Evolutionary conservation across 805 yeast genomes (phyloP).

Genomic region (Alloascoidea africana): DNA sequence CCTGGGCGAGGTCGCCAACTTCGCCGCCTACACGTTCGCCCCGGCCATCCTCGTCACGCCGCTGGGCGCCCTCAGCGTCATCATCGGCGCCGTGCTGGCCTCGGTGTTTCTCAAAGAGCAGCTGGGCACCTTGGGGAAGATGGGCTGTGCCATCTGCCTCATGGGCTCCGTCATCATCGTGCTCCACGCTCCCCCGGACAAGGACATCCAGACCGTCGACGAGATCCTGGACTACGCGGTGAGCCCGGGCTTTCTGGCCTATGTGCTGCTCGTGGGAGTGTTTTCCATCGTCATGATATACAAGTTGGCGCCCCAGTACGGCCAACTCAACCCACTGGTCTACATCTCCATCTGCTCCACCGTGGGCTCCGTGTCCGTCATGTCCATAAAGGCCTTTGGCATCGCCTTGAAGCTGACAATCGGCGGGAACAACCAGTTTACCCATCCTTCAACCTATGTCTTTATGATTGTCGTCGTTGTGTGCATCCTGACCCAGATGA

Average conservation of each 20-base stretch:
- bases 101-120: constrained; percentile 75
- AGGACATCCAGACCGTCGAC: constrained; percentile 76
- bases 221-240: constrained; percentile 72
- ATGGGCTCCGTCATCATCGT: constrained; percentile 82
- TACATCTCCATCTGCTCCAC: constrained; percentile 81
- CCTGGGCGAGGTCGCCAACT: constrained; percentile 79
- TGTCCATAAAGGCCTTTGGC: constrained; percentile 89
- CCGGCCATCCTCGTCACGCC: constrained; percentile 91
- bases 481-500: constrained; percentile 85
- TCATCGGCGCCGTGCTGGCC: constrained; percentile 85
- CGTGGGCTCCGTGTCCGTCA: constrained; percentile 83
- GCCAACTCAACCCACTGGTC: constrained; percentile 72
- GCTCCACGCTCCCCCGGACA: constrained; percentile 89
- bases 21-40: constrained; percentile 91
- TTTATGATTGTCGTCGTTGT: constrained; percentile 64
- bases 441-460: constrained; percentile 71
- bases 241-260: constrained; percentile 60
- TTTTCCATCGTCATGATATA: constrained; percentile 72
- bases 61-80: constrained; percentile 77
- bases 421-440: constrained; percentile 76
- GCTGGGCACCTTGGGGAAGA: constrained; percentile 71
- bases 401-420: constrained; percentile 78
- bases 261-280: constrained; percentile 42
- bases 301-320: constrained; percentile 68
- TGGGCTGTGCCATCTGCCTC: constrained; percentile 87